Conservation (phyloP, 371 early-diverging fungal species). For the Parasitella parasitica region DNA sequence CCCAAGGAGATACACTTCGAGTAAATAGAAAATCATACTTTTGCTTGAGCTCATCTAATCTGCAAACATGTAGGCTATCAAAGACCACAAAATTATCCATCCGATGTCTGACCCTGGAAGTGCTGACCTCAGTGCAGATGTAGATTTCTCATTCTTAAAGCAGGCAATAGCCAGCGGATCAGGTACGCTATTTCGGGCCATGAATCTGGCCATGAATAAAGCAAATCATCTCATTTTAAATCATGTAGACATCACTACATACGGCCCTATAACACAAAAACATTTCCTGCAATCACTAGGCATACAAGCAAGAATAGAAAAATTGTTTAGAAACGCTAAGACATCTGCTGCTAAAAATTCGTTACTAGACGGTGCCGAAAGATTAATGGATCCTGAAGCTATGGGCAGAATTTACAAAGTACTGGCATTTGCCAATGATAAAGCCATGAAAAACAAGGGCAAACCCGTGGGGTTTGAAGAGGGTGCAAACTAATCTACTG, state of each 20-base stretch:
- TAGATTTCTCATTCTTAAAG: conserved; percentile 83
- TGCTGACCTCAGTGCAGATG: conserved; percentile 91
- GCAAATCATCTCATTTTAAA: background rate
- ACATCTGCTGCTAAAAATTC: conserved; percentile 51
- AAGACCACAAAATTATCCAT: conserved; percentile 77
- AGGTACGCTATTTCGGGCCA: conserved; percentile 12
- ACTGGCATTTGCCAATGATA: conserved; percentile 62
- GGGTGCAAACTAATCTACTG: too few species aligned
- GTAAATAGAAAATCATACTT: conserved; percentile 41
- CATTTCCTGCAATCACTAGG: conserved; percentile 83
- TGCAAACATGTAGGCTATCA: conserved; percentile 70
- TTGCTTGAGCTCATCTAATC: background rate
- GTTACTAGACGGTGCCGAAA: conserved; percentile 69
- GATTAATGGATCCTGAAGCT: conserved; percentile 68
- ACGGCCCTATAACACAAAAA: conserved; percentile 86
- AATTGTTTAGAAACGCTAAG: conserved; percentile 65
- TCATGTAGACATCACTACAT: conserved; percentile 26
- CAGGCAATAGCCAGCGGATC: conserved; percentile 49
- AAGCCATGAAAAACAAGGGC: background rate
- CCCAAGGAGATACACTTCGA: conserved; percentile 77
- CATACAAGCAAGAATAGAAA: conserved; percentile 74
- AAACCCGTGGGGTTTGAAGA: conserved; percentile 21
- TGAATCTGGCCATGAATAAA: conserved; percentile 28
- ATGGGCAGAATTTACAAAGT: conserved; percentile 86
- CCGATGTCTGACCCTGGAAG: conserved; percentile 81